Percentiles rank a stretch among this genome's conserved stretches.
phyloP scores from a whole-genome alignment of 2,329 filamentous ascomycete genomes.

The Penicillium fuscoglaucum region DNA sequence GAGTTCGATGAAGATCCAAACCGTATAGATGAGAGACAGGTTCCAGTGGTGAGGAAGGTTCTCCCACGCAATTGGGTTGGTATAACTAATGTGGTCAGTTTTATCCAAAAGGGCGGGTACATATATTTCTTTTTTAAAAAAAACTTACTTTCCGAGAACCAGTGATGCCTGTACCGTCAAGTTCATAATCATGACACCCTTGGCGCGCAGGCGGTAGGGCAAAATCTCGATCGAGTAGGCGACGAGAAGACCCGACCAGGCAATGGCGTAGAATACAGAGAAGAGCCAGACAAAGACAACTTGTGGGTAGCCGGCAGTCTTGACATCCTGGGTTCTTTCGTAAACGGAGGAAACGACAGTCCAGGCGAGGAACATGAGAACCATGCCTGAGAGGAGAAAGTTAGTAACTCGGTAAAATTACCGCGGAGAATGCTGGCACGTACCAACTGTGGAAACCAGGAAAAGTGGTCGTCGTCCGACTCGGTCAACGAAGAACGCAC shows the following conservation, averaged over 20 bases:
- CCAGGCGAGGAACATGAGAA: constrained; percentile 55
- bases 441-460: constrained; percentile 44
- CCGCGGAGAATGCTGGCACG: background rate
- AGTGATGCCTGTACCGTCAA: constrained; percentile 58
- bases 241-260: constrained; percentile 30
- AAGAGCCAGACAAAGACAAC: constrained; percentile 30
- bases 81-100: constrained; percentile 17
- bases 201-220: constrained; percentile 41
- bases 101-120: background rate
- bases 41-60: constrained; percentile 27
- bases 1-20: constrained; percentile 35
- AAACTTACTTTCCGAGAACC: constrained; percentile 58
- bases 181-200: constrained; percentile 43
- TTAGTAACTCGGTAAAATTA: background rate
- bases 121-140: too few relatives aligned
- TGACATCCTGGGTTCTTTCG: constrained; percentile 37
- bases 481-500: constrained; percentile 57
- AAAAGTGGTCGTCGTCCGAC: constrained; percentile 60
- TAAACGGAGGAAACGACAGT: constrained; percentile 50
- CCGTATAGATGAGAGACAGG: constrained; percentile 31
- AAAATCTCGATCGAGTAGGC: constrained; percentile 34
- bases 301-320: constrained; percentile 18
- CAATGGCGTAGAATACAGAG: constrained; percentile 34
- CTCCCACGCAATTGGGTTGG: constrained; percentile 29
- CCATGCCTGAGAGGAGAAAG: constrained; percentile 18